Percentiles rank a stretch among this genome's conserved stretches.
phyloP scores from a whole-genome alignment of 2,329 filamentous ascomycete genomes.

The Colletotrichum sp. region DNA sequence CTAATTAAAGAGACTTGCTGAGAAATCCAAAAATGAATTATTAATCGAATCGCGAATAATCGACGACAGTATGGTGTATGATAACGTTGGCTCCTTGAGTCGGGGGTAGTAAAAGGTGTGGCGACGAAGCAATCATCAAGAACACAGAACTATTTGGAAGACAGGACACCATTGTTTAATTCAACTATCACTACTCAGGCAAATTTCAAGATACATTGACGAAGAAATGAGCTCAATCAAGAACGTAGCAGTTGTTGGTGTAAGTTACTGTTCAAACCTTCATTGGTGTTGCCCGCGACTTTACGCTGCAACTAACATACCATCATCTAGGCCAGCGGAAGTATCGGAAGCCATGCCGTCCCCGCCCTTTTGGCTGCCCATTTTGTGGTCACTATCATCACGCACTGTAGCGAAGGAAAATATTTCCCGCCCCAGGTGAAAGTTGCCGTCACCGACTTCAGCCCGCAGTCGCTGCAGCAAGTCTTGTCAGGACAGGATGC shows the following conservation, averaged over 20 bases:
- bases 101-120: rapidly evolving
- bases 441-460: not conserved
- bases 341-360: not conserved
- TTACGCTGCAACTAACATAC: rapidly evolving
- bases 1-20: not conserved
- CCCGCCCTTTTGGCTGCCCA: not conserved
- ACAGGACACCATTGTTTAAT: rapidly evolving
- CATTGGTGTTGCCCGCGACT: rapidly evolving
- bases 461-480: not conserved
- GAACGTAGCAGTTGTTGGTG: not conserved
- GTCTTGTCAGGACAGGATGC: not conserved
- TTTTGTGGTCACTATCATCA: not conserved
- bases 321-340: not conserved
- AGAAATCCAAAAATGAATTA: not conserved
- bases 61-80: rapidly evolving
- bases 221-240: not conserved
- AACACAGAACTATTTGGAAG: rapidly evolving
- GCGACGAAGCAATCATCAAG: rapidly evolving
- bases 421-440: not conserved
- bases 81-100: not conserved
- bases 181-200: not conserved
- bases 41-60: rapidly evolving
- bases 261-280: rapidly evolving
- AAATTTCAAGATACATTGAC: rapidly evolving
- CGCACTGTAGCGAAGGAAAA: not conserved